phyloP scores from a whole-genome alignment of 2,329 filamentous ascomycete species.

The Colletotrichum viniferum region DNA sequence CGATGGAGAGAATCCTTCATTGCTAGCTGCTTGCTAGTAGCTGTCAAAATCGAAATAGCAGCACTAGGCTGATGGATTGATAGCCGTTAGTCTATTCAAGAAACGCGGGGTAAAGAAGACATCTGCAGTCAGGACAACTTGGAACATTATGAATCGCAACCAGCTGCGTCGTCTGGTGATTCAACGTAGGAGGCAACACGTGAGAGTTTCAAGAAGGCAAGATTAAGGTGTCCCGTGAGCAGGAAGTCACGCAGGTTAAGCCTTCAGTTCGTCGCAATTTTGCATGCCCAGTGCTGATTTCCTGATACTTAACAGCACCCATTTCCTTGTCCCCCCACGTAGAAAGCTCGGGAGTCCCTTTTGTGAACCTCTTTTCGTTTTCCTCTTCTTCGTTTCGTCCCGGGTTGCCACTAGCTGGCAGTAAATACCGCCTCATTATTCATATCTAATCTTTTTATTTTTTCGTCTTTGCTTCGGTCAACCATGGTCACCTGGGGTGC shows the following conservation, averaged over 20 bases:
- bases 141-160: neutral
- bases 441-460: neutral
- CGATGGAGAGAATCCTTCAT: neutral
- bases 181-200: neutral
- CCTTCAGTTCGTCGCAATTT: conserved; percentile 5
- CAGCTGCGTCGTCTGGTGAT: neutral
- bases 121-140: neutral
- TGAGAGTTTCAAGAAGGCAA: conserved; percentile 11
- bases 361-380: neutral
- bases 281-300: neutral
- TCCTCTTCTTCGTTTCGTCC: neutral
- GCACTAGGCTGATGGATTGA: neutral
- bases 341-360: neutral
- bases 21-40: neutral
- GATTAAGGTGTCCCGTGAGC: conserved; percentile 10
- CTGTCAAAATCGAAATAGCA: neutral
- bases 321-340: neutral
- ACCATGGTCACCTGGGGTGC: neutral
- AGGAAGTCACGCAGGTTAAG: neutral
- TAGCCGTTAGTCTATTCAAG: neutral
- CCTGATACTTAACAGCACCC: conserved; percentile 1
- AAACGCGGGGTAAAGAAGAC: neutral
- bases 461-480: neutral
- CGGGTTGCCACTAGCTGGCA: neutral
- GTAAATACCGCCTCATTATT: neutral